phyloP scores from a whole-genome alignment of 2,329 filamentous ascomycete species.

The Fusarium transvaalense region DNA sequence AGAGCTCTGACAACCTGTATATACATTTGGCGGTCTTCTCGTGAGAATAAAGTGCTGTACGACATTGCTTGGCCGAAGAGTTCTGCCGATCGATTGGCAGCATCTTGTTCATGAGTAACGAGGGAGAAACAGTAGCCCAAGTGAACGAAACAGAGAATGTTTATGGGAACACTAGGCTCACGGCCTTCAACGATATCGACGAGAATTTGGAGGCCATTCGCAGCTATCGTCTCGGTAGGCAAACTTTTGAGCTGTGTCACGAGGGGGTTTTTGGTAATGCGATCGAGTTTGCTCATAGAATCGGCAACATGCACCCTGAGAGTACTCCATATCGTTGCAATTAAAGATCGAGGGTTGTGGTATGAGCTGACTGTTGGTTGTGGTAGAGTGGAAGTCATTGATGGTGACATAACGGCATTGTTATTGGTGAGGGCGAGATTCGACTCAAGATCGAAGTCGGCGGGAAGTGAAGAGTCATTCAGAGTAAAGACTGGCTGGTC shows the following conservation, averaged over 20 bases:
- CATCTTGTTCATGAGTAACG: constrained; percentile 59
- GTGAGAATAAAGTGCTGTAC: constrained; percentile 58
- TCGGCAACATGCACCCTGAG: constrained; percentile 61
- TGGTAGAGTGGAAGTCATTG: constrained; percentile 25
- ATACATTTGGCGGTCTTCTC: constrained; percentile 56
- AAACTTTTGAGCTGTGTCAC: constrained; percentile 57
- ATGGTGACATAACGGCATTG: constrained; percentile 38
- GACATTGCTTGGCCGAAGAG: constrained; percentile 63
- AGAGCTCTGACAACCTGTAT: constrained; percentile 59
- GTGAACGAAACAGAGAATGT: constrained; percentile 65
- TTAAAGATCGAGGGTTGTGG: constrained; percentile 51
- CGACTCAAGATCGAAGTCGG: constrained; percentile 53
- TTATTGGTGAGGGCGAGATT: constrained; percentile 55
- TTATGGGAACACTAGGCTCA: constrained; percentile 56
- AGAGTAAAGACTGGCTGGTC: constrained; percentile 56
- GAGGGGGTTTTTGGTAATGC: constrained; percentile 57
- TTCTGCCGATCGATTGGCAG: constrained; percentile 51
- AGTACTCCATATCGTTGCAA: constrained; percentile 60
- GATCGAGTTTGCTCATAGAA: constrained; percentile 59
- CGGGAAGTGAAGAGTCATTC: constrained; percentile 51
- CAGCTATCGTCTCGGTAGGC: constrained; percentile 55
- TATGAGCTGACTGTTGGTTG: constrained; percentile 47
- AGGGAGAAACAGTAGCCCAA: constrained; percentile 64
- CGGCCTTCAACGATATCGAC: constrained; percentile 56
- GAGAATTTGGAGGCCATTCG: constrained; percentile 58